Evolutionary conservation across 2,329 filamentous ascomycete genomes (phyloP), one percentile per base, ranked within the genome.

Genomic region (Tolypocladium tropicale): DNA sequence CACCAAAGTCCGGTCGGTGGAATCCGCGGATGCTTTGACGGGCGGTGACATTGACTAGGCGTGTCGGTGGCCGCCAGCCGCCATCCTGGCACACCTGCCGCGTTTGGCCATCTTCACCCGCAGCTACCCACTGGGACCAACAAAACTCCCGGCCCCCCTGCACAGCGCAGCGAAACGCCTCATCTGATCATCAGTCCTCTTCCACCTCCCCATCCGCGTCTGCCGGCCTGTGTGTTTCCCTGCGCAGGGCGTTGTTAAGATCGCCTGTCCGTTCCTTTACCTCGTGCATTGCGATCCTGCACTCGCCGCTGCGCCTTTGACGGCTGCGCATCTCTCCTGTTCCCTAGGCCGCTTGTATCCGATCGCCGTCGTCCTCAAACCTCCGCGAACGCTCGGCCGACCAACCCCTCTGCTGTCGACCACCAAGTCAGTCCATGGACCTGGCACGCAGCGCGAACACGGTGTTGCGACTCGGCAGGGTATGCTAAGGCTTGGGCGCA

Each of bases 401-500:
- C 12, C 18, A 10, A 7, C 30, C n/a, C 50, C 25, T 41, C 6
- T 18, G 46, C 36, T 21, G 54, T 18, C 54, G 25, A 39, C 46
- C n/a, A 7, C 28, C 39, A 12, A 28, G 37, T 46, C 48, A 28
- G 37, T 46, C 48, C 54, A 55, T 55, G 54, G 54, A 52, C 48
- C 54, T 25, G 30, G 7, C 39, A 46, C 48, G 32, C 32, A 11
- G 18, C 32, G 30, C 33, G n/a, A 33, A 16, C 36, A 33, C 50
- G 51, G 37, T 43, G 25, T 52, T 54, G 32, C 54, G 55, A 57
- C 50, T 59, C 16, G 55, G 56, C 55, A 51, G 54, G 53, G 53
- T 54, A 30, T 52, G 58, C 48, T 56, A 52, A 59, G 41, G 55
- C 59, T 56, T 33, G 53, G 34, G 53, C 48, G 23, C 53, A 34